Evolutionary conservation across 306 rosid genomes (phyloP).

Genomic region (Senna siamea): DNA sequence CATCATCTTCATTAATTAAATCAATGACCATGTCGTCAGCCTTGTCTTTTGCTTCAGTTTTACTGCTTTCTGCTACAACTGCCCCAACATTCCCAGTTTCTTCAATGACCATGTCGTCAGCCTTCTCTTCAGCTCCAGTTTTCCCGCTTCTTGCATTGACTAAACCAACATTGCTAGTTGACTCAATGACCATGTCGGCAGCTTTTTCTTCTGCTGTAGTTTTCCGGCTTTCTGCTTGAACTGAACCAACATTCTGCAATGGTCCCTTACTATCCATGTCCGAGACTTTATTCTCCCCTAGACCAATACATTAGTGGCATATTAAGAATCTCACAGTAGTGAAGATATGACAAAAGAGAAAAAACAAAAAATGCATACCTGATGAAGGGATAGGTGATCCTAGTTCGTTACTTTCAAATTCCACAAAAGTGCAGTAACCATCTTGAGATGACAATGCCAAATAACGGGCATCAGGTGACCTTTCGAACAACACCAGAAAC

Average conservation of each 20-base stretch:
- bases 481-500: constrained; percentile 40
- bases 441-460: constrained; percentile 93
- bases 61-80: constrained; percentile 26
- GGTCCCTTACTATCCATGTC: constrained; percentile 37
- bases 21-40: constrained; percentile 33
- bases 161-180: constrained; percentile 21
- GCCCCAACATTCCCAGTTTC: constrained; percentile 25
- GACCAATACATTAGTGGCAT: constrained; percentile 20
- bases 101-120: constrained; percentile 41
- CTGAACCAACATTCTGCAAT: constrained; percentile 23
- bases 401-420: constrained; percentile 81
- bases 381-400: constrained; percentile 62
- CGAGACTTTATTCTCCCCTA: constrained; percentile 48
- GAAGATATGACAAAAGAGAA: not conserved
- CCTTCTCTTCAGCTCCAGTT: constrained; percentile 40
- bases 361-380: constrained; percentile 48
- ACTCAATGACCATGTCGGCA: constrained; percentile 31
- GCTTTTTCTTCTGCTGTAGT: constrained; percentile 9
- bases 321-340: constrained; percentile 9
- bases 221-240: not conserved
- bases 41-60: constrained; percentile 44
- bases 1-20: not conserved
- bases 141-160: constrained; percentile 24
- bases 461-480: constrained; percentile 87
- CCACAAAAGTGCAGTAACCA: constrained; percentile 85